phyloP scores from a whole-genome alignment of 1,284 basidiomycete species.

The Apiotrichum montevideense region DNA sequence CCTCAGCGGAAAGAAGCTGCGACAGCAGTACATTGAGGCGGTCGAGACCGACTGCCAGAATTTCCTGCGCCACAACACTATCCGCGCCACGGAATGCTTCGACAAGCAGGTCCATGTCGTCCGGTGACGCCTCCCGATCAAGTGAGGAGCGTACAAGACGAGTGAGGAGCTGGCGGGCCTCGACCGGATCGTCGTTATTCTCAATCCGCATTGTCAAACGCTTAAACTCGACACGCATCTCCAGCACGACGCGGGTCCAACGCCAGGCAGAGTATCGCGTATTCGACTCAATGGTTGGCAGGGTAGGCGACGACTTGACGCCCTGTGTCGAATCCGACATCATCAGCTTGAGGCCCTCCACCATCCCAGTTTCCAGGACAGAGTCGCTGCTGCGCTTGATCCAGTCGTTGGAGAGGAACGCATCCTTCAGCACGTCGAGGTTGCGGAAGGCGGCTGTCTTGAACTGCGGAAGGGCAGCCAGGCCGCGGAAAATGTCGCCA shows the following conservation, averaged over 20 bases:
- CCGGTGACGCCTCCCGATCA: conserved; percentile 32
- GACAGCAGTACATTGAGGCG: conserved; percentile 29
- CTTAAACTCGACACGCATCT: conserved; percentile 45
- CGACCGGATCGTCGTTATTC: conserved; percentile 29
- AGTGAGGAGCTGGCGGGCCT: conserved; percentile 31
- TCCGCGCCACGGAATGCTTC: conserved; percentile 43
- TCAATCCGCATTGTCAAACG: conserved; percentile 35
- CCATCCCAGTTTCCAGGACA: conserved; percentile 39
- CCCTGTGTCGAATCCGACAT: conserved; percentile 38
- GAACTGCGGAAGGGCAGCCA: conserved; percentile 39
- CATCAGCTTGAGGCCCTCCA: conserved; percentile 41
- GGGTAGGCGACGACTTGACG: conserved; percentile 10
- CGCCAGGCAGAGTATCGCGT: conserved; percentile 39
- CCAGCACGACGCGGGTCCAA: conserved; percentile 42
- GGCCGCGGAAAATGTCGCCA: conserved; percentile 21
- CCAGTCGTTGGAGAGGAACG: conserved; percentile 42
- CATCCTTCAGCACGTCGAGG: conserved; percentile 42
- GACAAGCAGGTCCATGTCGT: conserved; percentile 42
- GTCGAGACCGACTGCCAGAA: conserved; percentile 36
- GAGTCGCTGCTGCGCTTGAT: conserved; percentile 29
- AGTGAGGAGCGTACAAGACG: conserved; percentile 31
- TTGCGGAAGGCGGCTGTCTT: conserved; percentile 44
- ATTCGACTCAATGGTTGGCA: conserved; percentile 25
- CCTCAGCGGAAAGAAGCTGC: conserved; percentile 33
- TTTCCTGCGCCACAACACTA: conserved; percentile 35